Base-by-base conservation (phyloP, 1,284 basidiomycete genomes). In the Somion occarium region DNA sequence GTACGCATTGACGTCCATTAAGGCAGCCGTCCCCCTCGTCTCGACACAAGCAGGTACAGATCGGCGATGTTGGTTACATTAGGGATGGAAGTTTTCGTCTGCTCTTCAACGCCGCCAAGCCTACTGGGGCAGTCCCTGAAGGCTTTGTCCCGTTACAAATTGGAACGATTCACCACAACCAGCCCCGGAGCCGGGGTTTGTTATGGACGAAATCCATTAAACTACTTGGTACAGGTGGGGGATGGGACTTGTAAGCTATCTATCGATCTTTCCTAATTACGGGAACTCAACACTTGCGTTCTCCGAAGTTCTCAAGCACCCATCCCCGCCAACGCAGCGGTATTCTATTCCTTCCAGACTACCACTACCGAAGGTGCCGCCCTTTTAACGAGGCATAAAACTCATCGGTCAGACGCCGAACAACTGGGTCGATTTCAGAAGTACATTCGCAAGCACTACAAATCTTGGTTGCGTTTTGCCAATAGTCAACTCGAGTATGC, bases 381-480 rank as follows among this genome's bases (percentile, higher is more conserved):
- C 4, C 41, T 54, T 1, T 20, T 54, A 1, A 54, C 53, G 5
- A 51, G 50, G 25, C 24, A 48, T 30, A 15, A 26, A 15, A 54
- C 53, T 2, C n/a, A 51, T 19, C 18, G 49, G 12, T n/a, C 38
- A 13, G 50, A 54, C 34, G 49, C 44, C 18, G 27, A 42, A 15
- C 27, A 7, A 13, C 20, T 37, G 3, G 12, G 18, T 22, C 34
- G 15, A 9, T 55, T 53, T 42, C 20, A 44, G 34, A 23, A 34
- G 19, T 55, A 55, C 39, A 53, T 53, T 15, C n/a, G 24, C 5
- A 20, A 49, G 15, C 34, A 55, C 38, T 49, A 50, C 26, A 30
- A 38, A n/a, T 50, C 54, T 1, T 55, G 54, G 54, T n/a, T 50
- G 19, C 9, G 24, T 4, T 55, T 55, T 38, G 54, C 54, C 12